These are phyloP conservation scores for Botrytis fabae DNA, from an alignment of 2,329 filamentous ascomycete species.

Conservation along the genomic window DNA sequence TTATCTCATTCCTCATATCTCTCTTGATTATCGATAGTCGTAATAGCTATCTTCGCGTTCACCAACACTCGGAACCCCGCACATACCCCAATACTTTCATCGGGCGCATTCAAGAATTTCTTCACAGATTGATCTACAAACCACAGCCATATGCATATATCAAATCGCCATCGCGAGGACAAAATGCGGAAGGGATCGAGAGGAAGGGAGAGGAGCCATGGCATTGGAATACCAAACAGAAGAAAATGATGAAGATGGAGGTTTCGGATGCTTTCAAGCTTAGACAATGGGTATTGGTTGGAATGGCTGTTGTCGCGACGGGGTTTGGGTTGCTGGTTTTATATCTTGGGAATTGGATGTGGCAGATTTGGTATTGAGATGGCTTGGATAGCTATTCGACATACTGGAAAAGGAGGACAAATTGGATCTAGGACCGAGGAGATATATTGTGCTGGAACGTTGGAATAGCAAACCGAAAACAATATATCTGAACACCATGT, in stretches of 20 bases:
- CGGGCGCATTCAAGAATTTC: slow-evolving; percentile 25
- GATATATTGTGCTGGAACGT: background rate
- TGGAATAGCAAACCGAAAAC: background rate
- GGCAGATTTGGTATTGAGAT: slow-evolving; percentile 16
- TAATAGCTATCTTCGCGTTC: slow-evolving; percentile 31
- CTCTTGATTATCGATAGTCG: slow-evolving; percentile 38
- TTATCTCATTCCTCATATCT: slow-evolving; percentile 41
- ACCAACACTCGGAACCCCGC: slow-evolving; percentile 24
- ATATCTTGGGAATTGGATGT: slow-evolving; percentile 8
- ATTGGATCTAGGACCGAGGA: background rate
- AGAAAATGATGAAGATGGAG: slow-evolving; percentile 40
- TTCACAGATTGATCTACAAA: slow-evolving; percentile 33
- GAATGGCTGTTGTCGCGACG: slow-evolving; percentile 14
- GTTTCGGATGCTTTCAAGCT: slow-evolving; percentile 40
- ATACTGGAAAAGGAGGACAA: background rate
- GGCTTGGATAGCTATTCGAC: background rate
- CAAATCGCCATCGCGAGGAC: slow-evolving; percentile 25
- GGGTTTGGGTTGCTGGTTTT: slow-evolving; percentile 14
- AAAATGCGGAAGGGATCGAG: slow-evolving; percentile 5
- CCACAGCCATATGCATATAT: slow-evolving; percentile 34
- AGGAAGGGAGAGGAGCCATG: slow-evolving; percentile 33
- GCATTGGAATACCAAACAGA: slow-evolving; percentile 41
- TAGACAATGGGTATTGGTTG: slow-evolving; percentile 36
- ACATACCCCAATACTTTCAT: slow-evolving; percentile 26
- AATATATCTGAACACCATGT: background rate